Evolutionary conservation across 805 yeast species (phyloP).

Genomic region (Saccharomycopsis fermentans): DNA sequence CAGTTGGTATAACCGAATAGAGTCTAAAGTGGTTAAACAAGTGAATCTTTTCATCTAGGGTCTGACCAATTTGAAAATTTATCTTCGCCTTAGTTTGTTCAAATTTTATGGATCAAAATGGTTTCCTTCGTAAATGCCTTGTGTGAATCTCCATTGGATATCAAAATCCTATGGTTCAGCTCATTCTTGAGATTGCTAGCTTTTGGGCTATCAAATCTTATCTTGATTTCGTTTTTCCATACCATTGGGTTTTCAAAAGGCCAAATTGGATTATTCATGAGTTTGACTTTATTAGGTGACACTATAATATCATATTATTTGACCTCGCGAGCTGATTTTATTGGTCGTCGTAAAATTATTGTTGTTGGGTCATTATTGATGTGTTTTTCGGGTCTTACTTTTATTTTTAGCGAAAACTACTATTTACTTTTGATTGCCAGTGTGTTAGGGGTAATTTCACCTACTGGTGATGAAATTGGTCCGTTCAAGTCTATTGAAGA

Average conservation of each 20-base stretch:
- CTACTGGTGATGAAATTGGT: conserved; percentile 85
- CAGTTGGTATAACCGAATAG: too few relatives aligned
- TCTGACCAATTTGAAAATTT: too few relatives aligned
- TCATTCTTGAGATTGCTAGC: conserved; percentile 63
- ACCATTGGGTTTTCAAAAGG: conserved; percentile 44
- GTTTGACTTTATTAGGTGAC: conserved; percentile 72
- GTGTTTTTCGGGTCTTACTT: conserved; percentile 55
- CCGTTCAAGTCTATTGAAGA: conserved; percentile 85
- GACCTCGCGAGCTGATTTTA: conserved; percentile 66
- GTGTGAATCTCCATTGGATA: conserved; percentile 34
- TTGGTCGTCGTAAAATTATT: conserved; percentile 63
- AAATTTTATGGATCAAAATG: conserved; percentile 19
- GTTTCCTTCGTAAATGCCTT: conserved; percentile 25
- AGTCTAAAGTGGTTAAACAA: too few relatives aligned
- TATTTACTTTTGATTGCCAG: conserved; percentile 57
- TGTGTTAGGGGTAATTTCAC: conserved; percentile 75
- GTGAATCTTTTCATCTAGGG: too few relatives aligned
- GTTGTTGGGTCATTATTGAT: conserved; percentile 55
- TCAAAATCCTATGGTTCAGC: conserved; percentile 54
- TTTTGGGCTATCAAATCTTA: conserved; percentile 73
- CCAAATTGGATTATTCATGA: conserved; percentile 69
- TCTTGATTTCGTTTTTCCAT: conserved; percentile 56
- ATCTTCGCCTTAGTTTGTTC: background rate
- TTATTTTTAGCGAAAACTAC: conserved; percentile 47
- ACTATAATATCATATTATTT: conserved; percentile 57